Evolutionary conservation across 192 early-diverging fungal genomes (phyloP).

Genomic region (Chytriomyces confervae): DNA sequence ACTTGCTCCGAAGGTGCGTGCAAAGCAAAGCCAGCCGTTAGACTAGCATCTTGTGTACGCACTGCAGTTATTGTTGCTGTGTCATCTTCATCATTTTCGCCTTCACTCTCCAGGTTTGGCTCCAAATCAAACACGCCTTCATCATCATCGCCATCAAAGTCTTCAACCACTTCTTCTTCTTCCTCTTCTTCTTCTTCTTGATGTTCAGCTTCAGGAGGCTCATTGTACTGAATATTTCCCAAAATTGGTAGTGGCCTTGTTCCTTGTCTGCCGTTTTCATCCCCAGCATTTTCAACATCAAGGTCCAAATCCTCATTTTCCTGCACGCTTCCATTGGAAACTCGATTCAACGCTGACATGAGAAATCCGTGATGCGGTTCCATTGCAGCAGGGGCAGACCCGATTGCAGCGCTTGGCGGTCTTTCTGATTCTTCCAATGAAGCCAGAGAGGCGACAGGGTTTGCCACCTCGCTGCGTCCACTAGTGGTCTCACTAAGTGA

Average conservation of each 20-base stretch:
- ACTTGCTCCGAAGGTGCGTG: too few relatives aligned
- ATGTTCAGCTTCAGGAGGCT: background rate
- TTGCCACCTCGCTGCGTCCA: background rate
- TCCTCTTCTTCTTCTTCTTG: background rate
- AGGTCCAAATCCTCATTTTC: background rate
- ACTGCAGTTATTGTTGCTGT: too few relatives aligned
- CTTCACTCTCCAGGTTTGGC: too few relatives aligned
- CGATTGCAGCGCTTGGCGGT: background rate
- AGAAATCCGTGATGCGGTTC: background rate
- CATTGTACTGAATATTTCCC: too few relatives aligned
- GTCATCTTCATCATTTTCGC: too few relatives aligned
- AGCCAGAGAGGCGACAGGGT: background rate
- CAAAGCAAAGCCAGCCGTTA: too few relatives aligned
- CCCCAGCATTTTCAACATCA: background rate
- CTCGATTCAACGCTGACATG: background rate
- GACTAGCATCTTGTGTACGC: too few relatives aligned
- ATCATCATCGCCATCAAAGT: background rate
- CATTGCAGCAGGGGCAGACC: background rate
- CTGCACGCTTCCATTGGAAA: background rate
- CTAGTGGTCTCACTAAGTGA: background rate
- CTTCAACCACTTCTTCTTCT: background rate
- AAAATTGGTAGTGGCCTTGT: too few relatives aligned
- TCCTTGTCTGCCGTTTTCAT: too few relatives aligned
- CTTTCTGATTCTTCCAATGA: background rate
- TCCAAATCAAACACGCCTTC: background rate